Evolutionary conservation across 1,139 yeast genomes (phyloP).

Genomic region (Sugiyamaella paludigena): DNA sequence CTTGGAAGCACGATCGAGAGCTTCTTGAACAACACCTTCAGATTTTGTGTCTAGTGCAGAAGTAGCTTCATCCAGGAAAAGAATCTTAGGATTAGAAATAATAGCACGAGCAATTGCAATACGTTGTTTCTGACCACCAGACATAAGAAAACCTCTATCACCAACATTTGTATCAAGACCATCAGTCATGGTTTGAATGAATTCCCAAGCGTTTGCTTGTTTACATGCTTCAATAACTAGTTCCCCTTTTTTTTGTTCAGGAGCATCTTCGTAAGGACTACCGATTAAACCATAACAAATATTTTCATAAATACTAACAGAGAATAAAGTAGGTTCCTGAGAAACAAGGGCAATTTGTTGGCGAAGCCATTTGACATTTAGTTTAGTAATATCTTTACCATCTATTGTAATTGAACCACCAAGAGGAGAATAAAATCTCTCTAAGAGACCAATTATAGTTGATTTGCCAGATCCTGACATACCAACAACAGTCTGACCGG

Average conservation of each 20-base stretch:
- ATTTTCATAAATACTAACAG: slow-evolving; percentile 76
- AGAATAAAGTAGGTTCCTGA: slow-evolving; percentile 80
- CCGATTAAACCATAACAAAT: slow-evolving; percentile 68
- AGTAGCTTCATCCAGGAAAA: slow-evolving; percentile 72
- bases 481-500: slow-evolving; percentile 87
- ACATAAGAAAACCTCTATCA: slow-evolving; percentile 50
- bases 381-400: slow-evolving; percentile 57
- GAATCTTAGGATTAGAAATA: slow-evolving; percentile 57
- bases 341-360: slow-evolving; percentile 78
- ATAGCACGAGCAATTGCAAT: slow-evolving; percentile 83
- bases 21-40: slow-evolving; percentile 50
- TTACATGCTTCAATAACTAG: slow-evolving; percentile 39
- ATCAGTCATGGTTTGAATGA: slow-evolving; percentile 39
- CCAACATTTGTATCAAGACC: slow-evolving; percentile 55
- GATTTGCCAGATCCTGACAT: slow-evolving; percentile 92
- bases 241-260: slow-evolving; percentile 33
- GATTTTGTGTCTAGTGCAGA: slow-evolving; percentile 74
- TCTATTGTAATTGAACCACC: slow-evolving; percentile 67
- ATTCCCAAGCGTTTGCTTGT: slow-evolving; percentile 44
- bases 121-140: slow-evolving; percentile 90
- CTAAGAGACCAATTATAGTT: slow-evolving; percentile 69
- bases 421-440: slow-evolving; percentile 64
- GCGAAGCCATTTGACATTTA: slow-evolving; percentile 70
- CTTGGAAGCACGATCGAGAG: slow-evolving; percentile 60
- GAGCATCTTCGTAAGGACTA: slow-evolving; percentile 48